A percentile compares a stretch with the other conserved stretches of the same genome.
Evolutionary conservation across 352 stramenopile genomes (phyloP).

Genomic region (Globisporangium spiculum): DNA sequence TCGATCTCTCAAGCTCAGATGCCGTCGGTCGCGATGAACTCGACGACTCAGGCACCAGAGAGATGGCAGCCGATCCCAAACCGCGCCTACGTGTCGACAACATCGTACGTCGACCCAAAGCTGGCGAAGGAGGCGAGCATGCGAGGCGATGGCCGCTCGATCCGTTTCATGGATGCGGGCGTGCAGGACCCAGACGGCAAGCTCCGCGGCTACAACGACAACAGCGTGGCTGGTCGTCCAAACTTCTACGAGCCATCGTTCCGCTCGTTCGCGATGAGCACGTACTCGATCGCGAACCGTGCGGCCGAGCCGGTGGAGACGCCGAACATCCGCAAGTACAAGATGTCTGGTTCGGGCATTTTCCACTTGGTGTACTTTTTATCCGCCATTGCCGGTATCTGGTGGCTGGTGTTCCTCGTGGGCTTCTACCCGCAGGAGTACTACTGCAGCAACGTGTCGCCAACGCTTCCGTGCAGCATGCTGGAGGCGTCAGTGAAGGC

Average conservation of each 20-base stretch:
- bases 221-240: slow-evolving; percentile 44
- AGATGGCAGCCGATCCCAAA: slow-evolving; percentile 84
- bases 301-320: slow-evolving; percentile 84
- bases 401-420: slow-evolving; percentile 80
- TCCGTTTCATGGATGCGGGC: slow-evolving; percentile 85
- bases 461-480: slow-evolving; percentile 61
- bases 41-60: slow-evolving; percentile 66
- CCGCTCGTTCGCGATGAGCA: slow-evolving; percentile 87
- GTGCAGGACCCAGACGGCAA: slow-evolving; percentile 84
- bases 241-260: slow-evolving; percentile 90
- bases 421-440: slow-evolving; percentile 85
- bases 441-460: slow-evolving; percentile 63
- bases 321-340: slow-evolving; percentile 90
- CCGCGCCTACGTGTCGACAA: slow-evolving; percentile 84
- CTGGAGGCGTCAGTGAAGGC: slow-evolving; percentile 49
- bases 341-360: slow-evolving; percentile 81
- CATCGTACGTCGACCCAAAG: slow-evolving; percentile 88
- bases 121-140: slow-evolving; percentile 67
- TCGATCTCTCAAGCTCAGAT: slow-evolving; percentile 88
- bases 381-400: slow-evolving; percentile 54
- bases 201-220: slow-evolving; percentile 81
- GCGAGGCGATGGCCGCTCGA: slow-evolving; percentile 76
- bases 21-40: slow-evolving; percentile 82
- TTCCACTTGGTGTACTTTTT: slow-evolving; percentile 88
- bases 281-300: slow-evolving; percentile 87